phyloP scores from a whole-genome alignment of 306 rosid genomes.

The Luffa aegyptiaca region DNA sequence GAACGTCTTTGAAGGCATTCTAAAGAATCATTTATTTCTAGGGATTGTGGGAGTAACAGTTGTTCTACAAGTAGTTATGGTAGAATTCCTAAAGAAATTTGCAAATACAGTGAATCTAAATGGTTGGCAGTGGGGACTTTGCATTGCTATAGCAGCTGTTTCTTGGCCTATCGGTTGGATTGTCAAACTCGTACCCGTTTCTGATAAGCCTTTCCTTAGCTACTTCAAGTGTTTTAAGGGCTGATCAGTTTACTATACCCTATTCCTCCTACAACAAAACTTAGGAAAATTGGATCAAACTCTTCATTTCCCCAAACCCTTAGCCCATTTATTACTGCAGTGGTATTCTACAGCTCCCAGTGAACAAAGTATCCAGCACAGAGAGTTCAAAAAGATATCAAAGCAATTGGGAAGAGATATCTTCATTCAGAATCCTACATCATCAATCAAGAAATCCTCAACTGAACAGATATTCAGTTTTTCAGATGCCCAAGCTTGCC shows the following conservation, averaged over 20 bases:
- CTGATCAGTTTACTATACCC: not conserved
- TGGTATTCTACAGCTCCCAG: not conserved
- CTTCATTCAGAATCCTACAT: not conserved
- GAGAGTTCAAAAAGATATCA: not conserved
- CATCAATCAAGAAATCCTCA: not conserved
- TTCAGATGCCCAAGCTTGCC: not conserved
- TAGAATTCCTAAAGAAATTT: conserved; percentile 72
- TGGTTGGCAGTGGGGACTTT: conserved; percentile 52
- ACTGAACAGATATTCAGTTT: not conserved
- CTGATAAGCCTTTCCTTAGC: conserved; percentile 33
- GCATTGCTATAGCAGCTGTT: conserved; percentile 42
- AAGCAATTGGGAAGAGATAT: not conserved
- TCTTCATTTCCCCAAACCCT: not conserved
- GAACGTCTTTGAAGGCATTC: conserved; percentile 65
- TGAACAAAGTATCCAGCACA: not conserved
- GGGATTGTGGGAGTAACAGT: conserved; percentile 64
- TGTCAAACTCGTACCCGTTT: conserved; percentile 52
- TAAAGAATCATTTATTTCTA: conserved; percentile 45
- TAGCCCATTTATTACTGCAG: not conserved
- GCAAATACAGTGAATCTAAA: conserved; percentile 62
- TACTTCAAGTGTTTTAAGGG: conserved; percentile 15
- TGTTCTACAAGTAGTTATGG: conserved; percentile 75
- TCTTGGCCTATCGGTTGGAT: conserved; percentile 82
- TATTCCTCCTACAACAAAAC: not conserved
- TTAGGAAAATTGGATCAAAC: not conserved